These are phyloP conservation scores for Ceratobasidium sp. DNA, from an alignment of 1,284 basidiomycete genomes.

Conservation along the genomic window DNA sequence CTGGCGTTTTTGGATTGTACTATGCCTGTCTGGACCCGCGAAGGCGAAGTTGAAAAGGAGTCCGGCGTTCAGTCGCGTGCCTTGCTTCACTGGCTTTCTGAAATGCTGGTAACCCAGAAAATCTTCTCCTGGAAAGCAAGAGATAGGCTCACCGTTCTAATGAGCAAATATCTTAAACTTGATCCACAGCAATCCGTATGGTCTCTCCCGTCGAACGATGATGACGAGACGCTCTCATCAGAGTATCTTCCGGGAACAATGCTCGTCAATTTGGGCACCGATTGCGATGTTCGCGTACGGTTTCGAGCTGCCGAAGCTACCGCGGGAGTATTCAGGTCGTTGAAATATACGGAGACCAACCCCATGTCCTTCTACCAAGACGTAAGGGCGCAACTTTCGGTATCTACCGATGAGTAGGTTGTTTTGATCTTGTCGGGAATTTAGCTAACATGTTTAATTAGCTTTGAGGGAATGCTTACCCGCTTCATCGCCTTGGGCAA, in stretches of 20 bases:
- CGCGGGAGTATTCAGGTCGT: conserved; percentile 61
- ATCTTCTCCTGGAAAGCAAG: conserved; percentile 72
- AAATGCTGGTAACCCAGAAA: conserved; percentile 54
- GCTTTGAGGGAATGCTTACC: conserved; percentile 80
- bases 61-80: conserved; percentile 56
- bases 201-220: conserved; percentile 47
- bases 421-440: neutral
- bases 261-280: conserved; percentile 62
- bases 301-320: conserved; percentile 73
- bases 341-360: conserved; percentile 26
- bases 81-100: conserved; percentile 63
- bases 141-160: conserved; percentile 67
- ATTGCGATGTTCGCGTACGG: conserved; percentile 85
- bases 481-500: conserved; percentile 82
- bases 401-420: conserved; percentile 24
- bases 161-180: conserved; percentile 66
- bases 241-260: conserved; percentile 56
- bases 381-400: conserved; percentile 17
- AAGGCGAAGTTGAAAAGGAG: conserved; percentile 50
- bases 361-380: conserved; percentile 35
- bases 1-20: conserved; percentile 73
- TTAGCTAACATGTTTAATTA: conserved; percentile 45
- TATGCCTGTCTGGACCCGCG: conserved; percentile 66
- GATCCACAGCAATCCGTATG: conserved; percentile 67
- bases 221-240: conserved; percentile 45